Base-by-base conservation (phyloP, 805 yeast genomes). In the Lachancea sp. region DNA sequence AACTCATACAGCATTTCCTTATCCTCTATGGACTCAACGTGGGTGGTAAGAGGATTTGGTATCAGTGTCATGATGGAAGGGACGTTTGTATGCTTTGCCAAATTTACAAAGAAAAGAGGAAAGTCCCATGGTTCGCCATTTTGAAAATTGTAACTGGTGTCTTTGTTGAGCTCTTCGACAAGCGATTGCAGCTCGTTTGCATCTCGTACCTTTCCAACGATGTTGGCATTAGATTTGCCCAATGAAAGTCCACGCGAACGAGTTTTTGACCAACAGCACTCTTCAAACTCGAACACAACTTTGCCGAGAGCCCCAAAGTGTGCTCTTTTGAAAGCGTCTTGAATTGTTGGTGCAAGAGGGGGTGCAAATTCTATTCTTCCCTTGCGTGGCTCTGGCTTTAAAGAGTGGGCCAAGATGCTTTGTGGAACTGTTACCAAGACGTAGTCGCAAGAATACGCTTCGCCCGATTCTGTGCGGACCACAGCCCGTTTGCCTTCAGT, bases 401-500 rank as follows among this genome's bases (percentile, higher is more conserved):
- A 11, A 0, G 66, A 61, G 3, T 77, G 54, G 45, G 75, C 76
- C 31, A 88, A 65, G 3, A 84, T 72, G 30, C 90, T 83, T 49
- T 83, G 83, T 0, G 96, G 96, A 4, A 85, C 78, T 0, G 95
- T 80, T 6, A 86, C 83, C 12, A 89, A 71, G 25, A 78, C 67
- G 57, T 78, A 82, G 38, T 84, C 79, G 26, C 79, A 71, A 2
- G 52, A 50, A 29, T 69, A 61, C 4, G 36, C 49, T 2, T 49
- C 44, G 2, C 73, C 71, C 7, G 60, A 51, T 1, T 49, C 56
- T 0, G 76, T 67, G 9, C 59, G 63, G 1, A 76, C 67, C 1
- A 49, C 27, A 8, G 66, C 53, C 2, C 62, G 62, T 10, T 49
- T 37, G 5, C 64, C 61, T 8, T 49, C 50, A 13, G 49, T 63